Conservation (phyloP, 257 asterid species). For the Solanum bukasovii region DNA sequence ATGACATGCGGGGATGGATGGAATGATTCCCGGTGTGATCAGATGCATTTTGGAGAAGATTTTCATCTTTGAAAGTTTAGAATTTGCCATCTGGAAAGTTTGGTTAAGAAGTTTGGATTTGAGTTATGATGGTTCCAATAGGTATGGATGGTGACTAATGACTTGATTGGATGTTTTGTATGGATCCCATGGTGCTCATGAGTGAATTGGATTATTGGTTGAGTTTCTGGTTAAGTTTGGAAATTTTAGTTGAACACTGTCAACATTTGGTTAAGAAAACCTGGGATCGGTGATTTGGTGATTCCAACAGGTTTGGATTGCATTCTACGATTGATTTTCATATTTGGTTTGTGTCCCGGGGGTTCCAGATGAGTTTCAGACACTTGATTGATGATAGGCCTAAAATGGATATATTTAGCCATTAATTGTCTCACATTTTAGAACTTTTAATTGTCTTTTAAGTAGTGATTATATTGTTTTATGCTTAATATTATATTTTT, state of each 20-base stretch:
- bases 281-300: neutral
- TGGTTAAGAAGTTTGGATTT: neutral
- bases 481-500: neutral
- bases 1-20: neutral
- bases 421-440: neutral
- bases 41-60: neutral
- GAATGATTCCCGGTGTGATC: neutral
- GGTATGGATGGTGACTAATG: neutral
- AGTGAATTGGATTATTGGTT: neutral
- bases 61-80: neutral
- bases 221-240: neutral
- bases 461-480: neutral
- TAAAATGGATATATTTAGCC: neutral
- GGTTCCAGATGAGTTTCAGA: neutral
- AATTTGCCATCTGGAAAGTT: too few species aligned
- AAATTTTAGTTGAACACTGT: neutral
- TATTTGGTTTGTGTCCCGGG: neutral
- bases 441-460: neutral
- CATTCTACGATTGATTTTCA: neutral
- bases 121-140: neutral
- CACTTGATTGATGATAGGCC: neutral
- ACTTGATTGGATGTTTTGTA: neutral
- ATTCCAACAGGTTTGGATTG: neutral
- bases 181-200: neutral
- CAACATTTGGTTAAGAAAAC: neutral